Conservation (phyloP, 2,329 filamentous ascomycete genomes). For the Madurella fahalii region DNA sequence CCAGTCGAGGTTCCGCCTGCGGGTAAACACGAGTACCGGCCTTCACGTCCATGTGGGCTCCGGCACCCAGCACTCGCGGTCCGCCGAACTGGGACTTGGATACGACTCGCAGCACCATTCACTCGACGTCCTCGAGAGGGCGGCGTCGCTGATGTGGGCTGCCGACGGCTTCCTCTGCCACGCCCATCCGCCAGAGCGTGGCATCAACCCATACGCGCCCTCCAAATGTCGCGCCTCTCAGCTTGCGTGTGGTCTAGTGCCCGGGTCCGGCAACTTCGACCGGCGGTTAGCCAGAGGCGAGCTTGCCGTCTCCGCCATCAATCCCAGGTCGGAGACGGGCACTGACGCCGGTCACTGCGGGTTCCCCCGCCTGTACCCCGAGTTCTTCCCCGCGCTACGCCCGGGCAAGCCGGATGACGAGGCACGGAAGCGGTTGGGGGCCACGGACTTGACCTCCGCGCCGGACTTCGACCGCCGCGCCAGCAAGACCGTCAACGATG, state of each 20-base stretch:
- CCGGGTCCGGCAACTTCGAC: not conserved
- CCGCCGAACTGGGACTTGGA: not conserved
- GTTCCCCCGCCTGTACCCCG: not conserved
- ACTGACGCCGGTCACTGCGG: no score
- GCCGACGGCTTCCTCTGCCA: constrained; percentile 15
- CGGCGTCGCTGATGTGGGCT: constrained; percentile 20
- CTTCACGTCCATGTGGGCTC: constrained; percentile 17
- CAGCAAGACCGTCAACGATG: not conserved
- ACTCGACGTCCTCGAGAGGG: constrained; percentile 4
- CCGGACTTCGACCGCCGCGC: not conserved
- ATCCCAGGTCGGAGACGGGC: not conserved
- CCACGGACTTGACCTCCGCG: no score
- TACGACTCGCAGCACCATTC: not conserved
- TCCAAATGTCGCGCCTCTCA: constrained; percentile 27
- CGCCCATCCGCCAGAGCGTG: constrained; percentile 18
- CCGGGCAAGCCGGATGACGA: no score
- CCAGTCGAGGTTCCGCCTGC: constrained; percentile 3
- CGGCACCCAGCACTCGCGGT: not conserved
- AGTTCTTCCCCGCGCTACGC: not conserved
- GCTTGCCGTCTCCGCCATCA: not conserved
- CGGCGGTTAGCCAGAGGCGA: no score
- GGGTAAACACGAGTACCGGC: constrained; percentile 6
- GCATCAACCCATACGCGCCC: constrained; percentile 19
- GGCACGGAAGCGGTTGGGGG: no score
- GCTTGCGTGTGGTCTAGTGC: constrained; percentile 19